phyloP scores from a whole-genome alignment of 2,329 filamentous ascomycete genomes.

The Cladorrhinum sp. region DNA sequence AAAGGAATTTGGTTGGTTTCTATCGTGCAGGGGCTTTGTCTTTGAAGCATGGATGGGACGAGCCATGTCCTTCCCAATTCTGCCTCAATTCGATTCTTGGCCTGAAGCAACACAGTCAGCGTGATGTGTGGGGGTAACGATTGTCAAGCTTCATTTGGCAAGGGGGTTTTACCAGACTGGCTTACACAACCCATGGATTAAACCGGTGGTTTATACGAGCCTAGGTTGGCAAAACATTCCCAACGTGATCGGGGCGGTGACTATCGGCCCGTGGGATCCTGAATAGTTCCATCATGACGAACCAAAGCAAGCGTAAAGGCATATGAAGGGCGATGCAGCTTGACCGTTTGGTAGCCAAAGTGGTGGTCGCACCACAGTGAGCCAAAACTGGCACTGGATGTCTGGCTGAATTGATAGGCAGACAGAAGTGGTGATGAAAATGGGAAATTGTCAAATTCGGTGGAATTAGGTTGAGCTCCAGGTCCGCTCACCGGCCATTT shows the following conservation, averaged over 20 bases:
- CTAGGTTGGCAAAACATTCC: neutral
- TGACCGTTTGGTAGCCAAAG: neutral
- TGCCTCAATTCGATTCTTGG: neutral
- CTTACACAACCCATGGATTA: neutral
- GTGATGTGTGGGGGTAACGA: neutral
- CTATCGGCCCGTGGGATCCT: neutral
- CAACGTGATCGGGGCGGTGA: neutral
- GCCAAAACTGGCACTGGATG: neutral
- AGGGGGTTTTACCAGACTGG: neutral
- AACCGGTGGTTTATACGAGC: neutral
- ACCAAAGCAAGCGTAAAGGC: neutral
- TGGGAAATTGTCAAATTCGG: neutral
- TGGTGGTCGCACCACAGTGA: neutral
- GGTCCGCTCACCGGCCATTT: neutral
- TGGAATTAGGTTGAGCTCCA: neutral
- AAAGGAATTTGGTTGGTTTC: neutral
- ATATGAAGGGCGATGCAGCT: neutral
- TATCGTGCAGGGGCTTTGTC: neutral
- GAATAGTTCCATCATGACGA: neutral
- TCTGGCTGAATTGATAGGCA: neutral
- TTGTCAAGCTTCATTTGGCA: neutral
- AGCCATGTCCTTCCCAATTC: neutral
- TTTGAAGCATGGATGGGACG: neutral
- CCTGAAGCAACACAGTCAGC: neutral
- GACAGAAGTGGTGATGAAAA: too few relatives aligned